Percentiles rank a stretch among this genome's conserved stretches.
These are phyloP conservation scores for Clohesyomyces aquaticus DNA, from an alignment of 495 filamentous ascomycete species.

Conservation along the genomic window DNA sequence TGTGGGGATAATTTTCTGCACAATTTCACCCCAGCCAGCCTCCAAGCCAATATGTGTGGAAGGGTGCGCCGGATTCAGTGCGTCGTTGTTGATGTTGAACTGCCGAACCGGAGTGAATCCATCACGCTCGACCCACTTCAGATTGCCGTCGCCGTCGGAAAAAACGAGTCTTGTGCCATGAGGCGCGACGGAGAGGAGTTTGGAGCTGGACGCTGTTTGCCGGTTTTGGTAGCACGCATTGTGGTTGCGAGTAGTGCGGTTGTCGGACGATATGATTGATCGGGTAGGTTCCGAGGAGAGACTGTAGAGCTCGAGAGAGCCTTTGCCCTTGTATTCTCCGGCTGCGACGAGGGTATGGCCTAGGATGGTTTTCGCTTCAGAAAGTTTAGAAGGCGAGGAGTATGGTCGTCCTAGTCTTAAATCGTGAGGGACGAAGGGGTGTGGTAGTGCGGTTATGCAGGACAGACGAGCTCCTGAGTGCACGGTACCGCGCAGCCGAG, in stretches of 20 bases:
- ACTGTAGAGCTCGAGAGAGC: constrained; percentile 86
- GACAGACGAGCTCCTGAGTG: constrained; percentile 83
- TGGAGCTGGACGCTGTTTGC: constrained; percentile 77
- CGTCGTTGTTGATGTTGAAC: constrained; percentile 72
- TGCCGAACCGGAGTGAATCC: constrained; percentile 78
- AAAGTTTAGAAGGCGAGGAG: constrained; percentile 57
- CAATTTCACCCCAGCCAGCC: constrained; percentile 46
- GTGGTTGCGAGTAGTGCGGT: constrained; percentile 22
- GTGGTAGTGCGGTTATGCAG: constrained; percentile 73
- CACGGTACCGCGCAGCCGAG: constrained; percentile 73
- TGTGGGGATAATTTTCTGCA: constrained; percentile 50
- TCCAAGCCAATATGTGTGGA: constrained; percentile 1
- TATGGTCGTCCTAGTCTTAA: constrained; percentile 55
- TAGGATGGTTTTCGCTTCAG: constrained; percentile 53
- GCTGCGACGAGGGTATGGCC: constrained; percentile 74
- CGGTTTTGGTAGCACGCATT: constrained; percentile 67
- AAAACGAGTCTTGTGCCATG: constrained; percentile 86
- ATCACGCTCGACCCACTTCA: constrained; percentile 93
- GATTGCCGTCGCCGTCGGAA: constrained; percentile 77
- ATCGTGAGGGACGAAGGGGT: constrained; percentile 63
- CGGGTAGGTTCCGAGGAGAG: constrained; percentile 48
- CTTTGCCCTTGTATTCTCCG: constrained; percentile 94
- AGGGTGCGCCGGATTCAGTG: background rate
- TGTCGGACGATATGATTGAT: constrained; percentile 33
- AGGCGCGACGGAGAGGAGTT: constrained; percentile 79